Conservation (phyloP, 2,329 filamentous ascomycete species). For the Rutstroemia sp. region DNA sequence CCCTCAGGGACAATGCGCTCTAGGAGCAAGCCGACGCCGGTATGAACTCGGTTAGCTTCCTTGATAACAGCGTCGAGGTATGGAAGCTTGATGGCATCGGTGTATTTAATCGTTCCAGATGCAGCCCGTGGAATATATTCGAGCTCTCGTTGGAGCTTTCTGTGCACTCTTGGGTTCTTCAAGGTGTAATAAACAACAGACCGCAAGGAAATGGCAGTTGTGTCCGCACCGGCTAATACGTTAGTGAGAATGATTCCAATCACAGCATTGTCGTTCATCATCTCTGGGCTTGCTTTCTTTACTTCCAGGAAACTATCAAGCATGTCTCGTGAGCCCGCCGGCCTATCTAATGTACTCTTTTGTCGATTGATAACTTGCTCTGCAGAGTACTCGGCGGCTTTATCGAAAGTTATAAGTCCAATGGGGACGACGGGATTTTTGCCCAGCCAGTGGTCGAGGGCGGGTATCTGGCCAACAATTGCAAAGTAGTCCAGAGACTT, state of each 20-base stretch:
- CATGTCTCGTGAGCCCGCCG: slow-evolving; percentile 38
- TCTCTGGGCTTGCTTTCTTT: not conserved
- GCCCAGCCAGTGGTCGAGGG: slow-evolving; percentile 14
- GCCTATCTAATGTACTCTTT: slow-evolving; percentile 10
- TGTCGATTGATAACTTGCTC: slow-evolving; percentile 9
- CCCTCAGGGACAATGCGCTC: slow-evolving; percentile 34
- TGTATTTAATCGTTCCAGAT: not conserved
- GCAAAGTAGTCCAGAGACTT: slow-evolving; percentile 30
- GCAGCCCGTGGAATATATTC: not conserved
- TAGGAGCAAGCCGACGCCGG: slow-evolving; percentile 35
- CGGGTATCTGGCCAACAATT: slow-evolving; percentile 23
- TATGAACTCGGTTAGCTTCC: slow-evolving; percentile 39
- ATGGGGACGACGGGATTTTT: slow-evolving; percentile 18
- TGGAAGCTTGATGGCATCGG: not conserved
- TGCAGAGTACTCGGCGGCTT: slow-evolving; percentile 11
- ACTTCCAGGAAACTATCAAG: not conserved
- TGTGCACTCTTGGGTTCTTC: slow-evolving; percentile 28
- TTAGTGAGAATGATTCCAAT: slow-evolving; percentile 32
- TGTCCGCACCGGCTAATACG: slow-evolving; percentile 31
- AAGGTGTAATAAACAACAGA: slow-evolving; percentile 37
- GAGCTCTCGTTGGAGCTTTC: not conserved
- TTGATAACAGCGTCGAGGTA: slow-evolving; percentile 36
- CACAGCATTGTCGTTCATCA: not conserved
- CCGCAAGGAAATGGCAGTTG: slow-evolving; percentile 38
- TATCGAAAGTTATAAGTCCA: slow-evolving; percentile 14